Conservation (phyloP, 495 filamentous ascomycete genomes). For the Podospora pseudoanserina region DNA sequence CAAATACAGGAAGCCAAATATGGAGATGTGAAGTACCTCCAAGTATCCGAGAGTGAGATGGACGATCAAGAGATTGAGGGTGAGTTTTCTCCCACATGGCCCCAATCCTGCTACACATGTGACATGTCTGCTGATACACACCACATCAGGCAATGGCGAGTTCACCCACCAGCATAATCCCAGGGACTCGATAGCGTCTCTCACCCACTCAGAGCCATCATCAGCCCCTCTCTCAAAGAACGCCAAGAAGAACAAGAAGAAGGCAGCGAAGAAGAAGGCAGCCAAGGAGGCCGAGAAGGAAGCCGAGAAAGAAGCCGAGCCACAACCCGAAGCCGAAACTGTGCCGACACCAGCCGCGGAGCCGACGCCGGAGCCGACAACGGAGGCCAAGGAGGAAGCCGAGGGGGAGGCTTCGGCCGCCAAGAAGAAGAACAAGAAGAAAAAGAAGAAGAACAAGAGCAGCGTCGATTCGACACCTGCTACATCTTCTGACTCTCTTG, state of each 20-base stretch:
- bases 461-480: constrained; percentile 20
- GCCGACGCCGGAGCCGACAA: constrained; percentile 10
- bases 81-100: neutral
- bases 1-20: constrained; percentile 38
- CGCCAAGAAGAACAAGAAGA: constrained; percentile 32
- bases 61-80: constrained; percentile 29
- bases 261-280: constrained; percentile 26
- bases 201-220: constrained; percentile 4
- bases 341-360: constrained; percentile 9
- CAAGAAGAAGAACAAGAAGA: constrained; percentile 26
- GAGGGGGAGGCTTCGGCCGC: constrained; percentile 10
- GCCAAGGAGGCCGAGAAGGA: constrained; percentile 11
- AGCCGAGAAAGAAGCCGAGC: constrained; percentile 18
- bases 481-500: constrained; percentile 7
- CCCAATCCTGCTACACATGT: neutral
- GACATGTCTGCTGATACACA: constrained; percentile 5
- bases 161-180: constrained; percentile 6
- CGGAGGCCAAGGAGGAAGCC: constrained; percentile 18
- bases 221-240: constrained; percentile 20
- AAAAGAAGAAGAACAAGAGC: constrained; percentile 27
- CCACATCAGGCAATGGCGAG: neutral
- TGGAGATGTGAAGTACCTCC: constrained; percentile 37
- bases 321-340: constrained; percentile 10
- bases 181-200: constrained; percentile 18
- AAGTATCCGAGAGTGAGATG: constrained; percentile 32